phyloP scores from a whole-genome alignment of 345 rosid genomes.

The Eucalyptus curtisii region DNA sequence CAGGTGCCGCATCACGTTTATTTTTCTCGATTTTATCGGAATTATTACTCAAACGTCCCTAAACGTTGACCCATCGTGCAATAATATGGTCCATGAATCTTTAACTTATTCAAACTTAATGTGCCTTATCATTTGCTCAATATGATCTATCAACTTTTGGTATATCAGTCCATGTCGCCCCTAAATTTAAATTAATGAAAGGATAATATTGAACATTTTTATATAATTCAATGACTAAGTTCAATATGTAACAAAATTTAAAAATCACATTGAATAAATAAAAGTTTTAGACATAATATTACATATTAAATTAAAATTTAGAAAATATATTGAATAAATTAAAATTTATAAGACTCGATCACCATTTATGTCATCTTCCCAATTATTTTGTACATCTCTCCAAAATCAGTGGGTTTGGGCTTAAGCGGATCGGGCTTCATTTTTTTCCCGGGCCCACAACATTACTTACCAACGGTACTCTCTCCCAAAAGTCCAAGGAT shows the following conservation, averaged over 20 bases:
- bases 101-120: background rate
- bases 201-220: fast-evolving
- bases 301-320: fast-evolving
- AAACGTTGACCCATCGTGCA: fast-evolving
- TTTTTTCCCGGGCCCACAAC: background rate
- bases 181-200: background rate
- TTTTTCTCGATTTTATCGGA: background rate
- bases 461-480: background rate
- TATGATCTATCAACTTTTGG: background rate
- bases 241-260: fast-evolving
- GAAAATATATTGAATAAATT: no score
- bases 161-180: fast-evolving
- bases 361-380: background rate
- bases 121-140: no score
- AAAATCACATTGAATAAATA: background rate
- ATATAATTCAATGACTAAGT: fast-evolving
- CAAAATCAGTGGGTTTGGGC: background rate
- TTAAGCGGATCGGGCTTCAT: background rate
- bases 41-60: background rate
- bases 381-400: background rate
- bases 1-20: background rate
- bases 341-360: no score
- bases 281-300: fast-evolving
- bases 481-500: background rate
- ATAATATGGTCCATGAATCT: fast-evolving